Evolutionary conservation across 2,329 filamentous ascomycete genomes (phyloP).

Genomic region (Fonsecaea multimorphosa): DNA sequence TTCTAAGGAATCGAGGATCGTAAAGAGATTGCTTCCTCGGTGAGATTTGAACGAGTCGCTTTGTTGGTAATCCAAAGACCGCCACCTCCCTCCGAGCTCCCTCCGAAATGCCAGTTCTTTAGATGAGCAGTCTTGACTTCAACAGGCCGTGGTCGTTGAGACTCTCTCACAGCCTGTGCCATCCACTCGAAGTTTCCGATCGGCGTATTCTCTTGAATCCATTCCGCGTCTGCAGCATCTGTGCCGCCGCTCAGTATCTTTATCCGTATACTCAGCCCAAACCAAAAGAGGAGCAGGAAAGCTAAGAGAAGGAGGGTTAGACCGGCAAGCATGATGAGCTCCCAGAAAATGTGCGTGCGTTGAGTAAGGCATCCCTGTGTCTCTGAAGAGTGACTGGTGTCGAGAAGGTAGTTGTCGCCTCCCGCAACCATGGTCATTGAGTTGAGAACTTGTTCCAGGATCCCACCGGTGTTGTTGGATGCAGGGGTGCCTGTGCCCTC

Average conservation of each 20-base stretch:
- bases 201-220: slow-evolving; percentile 12
- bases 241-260: background rate
- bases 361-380: slow-evolving; percentile 19
- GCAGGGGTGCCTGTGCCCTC: slow-evolving; percentile 11
- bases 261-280: slow-evolving; percentile 2
- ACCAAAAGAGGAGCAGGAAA: slow-evolving; percentile 8
- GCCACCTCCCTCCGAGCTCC: background rate
- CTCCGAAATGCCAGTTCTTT: background rate
- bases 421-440: slow-evolving; percentile 27
- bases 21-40: background rate
- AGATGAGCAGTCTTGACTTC: background rate
- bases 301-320: background rate
- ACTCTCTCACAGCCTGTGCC: slow-evolving; percentile 13
- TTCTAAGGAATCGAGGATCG: background rate
- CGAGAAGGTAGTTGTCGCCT: slow-evolving; percentile 17
- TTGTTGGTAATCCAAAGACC: slow-evolving; percentile 1
- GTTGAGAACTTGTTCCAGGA: slow-evolving; percentile 19
- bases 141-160: background rate
- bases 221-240: background rate
- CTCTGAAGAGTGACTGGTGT: background rate
- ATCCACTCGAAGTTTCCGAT: slow-evolving; percentile 11
- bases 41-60: background rate
- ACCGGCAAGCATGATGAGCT: slow-evolving; percentile 13
- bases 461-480: slow-evolving; percentile 11
- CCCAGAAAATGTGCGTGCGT: slow-evolving; percentile 13